Percentiles rank a stretch among this genome's conserved stretches.
Conservation (phyloP, 192 early-diverging fungal species). For the Thoreauomyces humboldtii region DNA sequence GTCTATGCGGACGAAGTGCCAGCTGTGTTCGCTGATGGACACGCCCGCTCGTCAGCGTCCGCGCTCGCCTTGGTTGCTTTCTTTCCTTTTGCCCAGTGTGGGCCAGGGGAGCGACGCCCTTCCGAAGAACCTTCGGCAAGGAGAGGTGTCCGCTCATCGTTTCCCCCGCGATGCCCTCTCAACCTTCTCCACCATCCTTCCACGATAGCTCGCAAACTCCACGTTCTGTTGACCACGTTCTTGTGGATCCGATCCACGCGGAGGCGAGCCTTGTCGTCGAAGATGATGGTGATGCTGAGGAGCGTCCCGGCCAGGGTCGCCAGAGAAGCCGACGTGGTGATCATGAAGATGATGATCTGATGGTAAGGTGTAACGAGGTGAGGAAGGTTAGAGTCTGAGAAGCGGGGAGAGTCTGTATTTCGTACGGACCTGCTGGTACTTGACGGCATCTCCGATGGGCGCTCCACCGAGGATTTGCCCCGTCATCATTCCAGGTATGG, state of each 20-base stretch:
- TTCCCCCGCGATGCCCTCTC: too few species aligned
- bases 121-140: too few species aligned
- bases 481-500: slow-evolving; percentile 74
- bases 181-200: too few species aligned
- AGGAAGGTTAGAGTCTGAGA: background rate
- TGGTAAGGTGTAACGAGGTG: slow-evolving; percentile 47
- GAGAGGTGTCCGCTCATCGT: too few species aligned
- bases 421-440: slow-evolving; percentile 41
- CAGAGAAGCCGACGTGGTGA: slow-evolving; percentile 69
- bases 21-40: too few species aligned
- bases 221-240: too few species aligned
- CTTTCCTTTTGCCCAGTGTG: too few species aligned
- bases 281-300: slow-evolving; percentile 17
- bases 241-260: slow-evolving; percentile 22
- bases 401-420: background rate
- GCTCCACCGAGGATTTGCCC: slow-evolving; percentile 86
- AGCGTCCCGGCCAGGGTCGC: slow-evolving; percentile 27
- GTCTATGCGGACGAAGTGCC: too few species aligned
- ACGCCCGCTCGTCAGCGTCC: too few species aligned
- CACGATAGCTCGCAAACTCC: too few species aligned
- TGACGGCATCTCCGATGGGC: slow-evolving; percentile 71
- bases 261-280: slow-evolving; percentile 30
- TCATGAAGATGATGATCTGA: slow-evolving; percentile 85
- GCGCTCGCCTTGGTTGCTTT: too few species aligned
- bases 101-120: too few species aligned